Evolutionary conservation across 2,329 filamentous ascomycete species (phyloP), one percentile per base, ranked within the genome.

Genomic region (Apiospora koreana): DNA sequence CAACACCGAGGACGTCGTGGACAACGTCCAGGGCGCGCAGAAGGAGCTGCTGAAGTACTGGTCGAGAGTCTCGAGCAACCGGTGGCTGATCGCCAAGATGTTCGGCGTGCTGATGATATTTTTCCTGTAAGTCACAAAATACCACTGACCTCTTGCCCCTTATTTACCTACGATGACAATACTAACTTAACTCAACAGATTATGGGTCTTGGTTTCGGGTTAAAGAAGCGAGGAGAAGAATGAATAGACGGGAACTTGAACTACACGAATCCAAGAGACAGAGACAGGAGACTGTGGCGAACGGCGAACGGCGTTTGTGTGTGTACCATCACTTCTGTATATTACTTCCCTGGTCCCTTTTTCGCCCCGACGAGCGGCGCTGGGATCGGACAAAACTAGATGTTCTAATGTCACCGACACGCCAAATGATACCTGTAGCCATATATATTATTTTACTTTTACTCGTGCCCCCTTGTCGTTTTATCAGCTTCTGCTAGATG

Each of bases 21-120:
- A 98, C 78, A 99, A 99, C 76, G 95, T 99, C n/a, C 90, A 97
- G 78, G 96, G 96, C 23, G 96, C 96, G 7, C 96, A 99, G 80
- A 88, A 95, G 73, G 95, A 99, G 82, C 81, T 99, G 78, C 89
- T 99, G 83, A 98, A 98, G 81, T 99, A 98, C 83, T 99, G 96
- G 95, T 92, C 90, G 38, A 88, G 95, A 50, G 95, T 98, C 38
- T 96, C 94, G 70, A 94, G 95, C 73, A 99, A 99, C 84, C 88
- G 96, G 74, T 98, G 95, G 96, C 84, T 99, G 74, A 91, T 98
- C 69, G 93, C 93, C 12, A 92, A 92, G 84, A 93, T 93, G 91
- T 93, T 93, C 81, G 91, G 95, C 72, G 94, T 98, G 67, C 83
- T 98, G 76, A 98, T 98, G 95, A 95, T 97, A 80, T 97, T 95